Evolutionary conservation across 106 monocot species (phyloP), one percentile per base, ranked within the genome.

Genomic region (Chionographis japonica): DNA sequence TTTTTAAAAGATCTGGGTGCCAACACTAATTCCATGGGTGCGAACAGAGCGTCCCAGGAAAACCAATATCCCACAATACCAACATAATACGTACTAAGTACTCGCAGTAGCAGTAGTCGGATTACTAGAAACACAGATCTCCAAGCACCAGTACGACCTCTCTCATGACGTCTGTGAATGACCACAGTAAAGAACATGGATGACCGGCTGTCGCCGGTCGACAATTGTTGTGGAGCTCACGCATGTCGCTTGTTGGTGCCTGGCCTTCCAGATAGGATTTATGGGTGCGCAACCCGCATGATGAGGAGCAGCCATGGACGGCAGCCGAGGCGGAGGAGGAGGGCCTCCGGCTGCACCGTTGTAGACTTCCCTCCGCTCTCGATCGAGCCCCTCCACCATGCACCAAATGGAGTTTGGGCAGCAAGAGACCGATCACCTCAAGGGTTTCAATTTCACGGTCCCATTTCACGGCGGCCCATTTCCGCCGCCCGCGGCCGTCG

Each of bases 401-500:
- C 70, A 61, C 15, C 67, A 50, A 61, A 74, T 68, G 57, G 74
- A 79, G 41, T 73, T 79, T 60, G 73, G 65, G 8, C 68, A 68
- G 10, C 71, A 51, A 14, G 19, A 40, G 7, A 53, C 70, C 58
- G 80, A 54, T 13, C 59, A 52, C 27, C 51, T 46, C 60, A 52
- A 75, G 13, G 63, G 52, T 20, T 37, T 80, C 17, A 58, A 70
- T 36, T 75, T 80, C 49, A 37, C 65, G 35, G 41, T 37, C 8
- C 57, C 40, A 4, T 19, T 16, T 11, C 35, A 72, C 4, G 40
- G 14, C 15, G 7, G 15, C 37, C n/a, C 53, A 1, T 15, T 66
- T 49, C 52, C 40, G n/a, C 41, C 50, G 42, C 19, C 65, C 8
- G 41, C 42, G 36, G 20, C 36, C 3, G 16, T 7, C 19, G 35